Base-by-base conservation (phyloP, 352 stramenopile species). In the Phytophthora citrophthora region DNA sequence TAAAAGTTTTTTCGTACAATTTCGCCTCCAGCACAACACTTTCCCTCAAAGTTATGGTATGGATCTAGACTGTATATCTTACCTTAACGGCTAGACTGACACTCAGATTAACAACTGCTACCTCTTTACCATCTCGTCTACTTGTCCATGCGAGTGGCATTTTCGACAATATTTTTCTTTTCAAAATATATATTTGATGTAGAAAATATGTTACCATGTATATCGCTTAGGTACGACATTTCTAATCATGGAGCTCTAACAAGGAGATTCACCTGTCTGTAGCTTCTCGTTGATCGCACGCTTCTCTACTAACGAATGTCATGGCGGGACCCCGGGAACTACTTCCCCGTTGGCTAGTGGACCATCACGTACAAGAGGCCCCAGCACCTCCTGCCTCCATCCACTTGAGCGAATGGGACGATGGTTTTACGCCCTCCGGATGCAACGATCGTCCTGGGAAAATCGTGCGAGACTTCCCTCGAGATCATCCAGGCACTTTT, bases 371-470 rank as follows among this genome's bases (percentile, higher is more conserved):
- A 29, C 20, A 51, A 31, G 41, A 58, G 36, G 29, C 47, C 31
- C 58, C 18, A 31, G 24, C 48, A 50, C 47, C 11, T 60, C 77
- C 41, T 38, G 63, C 56, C 4, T 68, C 29, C 54, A 69, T 68
- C 51, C 55, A 38, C 44, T 50, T 85, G n/a, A 52, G 39, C 34
- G 41, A 50, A 15, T 91, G 75, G 70, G 70, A 86, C 64, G 84
- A 91, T 29, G 76, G 74, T 16, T 91, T 93, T 62, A 86, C 70
- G 5, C 81, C 84, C 3, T 88, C 77, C 12, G 84, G 80, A 2
- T 87, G 76, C 62, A 66, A 64, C 31, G 47, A 29, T 15, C 70
- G 69, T 10, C 60, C 67, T 15, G 69, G 72, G 3, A 80, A 79
- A 53, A 81, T 93, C 24, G 64, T 89, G 5, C 54, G 68, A 20